Percentiles rank a stretch among this genome's conserved stretches.
Conservation (phyloP, 495 filamentous ascomycete genomes). For the Talaromyces liani region DNA sequence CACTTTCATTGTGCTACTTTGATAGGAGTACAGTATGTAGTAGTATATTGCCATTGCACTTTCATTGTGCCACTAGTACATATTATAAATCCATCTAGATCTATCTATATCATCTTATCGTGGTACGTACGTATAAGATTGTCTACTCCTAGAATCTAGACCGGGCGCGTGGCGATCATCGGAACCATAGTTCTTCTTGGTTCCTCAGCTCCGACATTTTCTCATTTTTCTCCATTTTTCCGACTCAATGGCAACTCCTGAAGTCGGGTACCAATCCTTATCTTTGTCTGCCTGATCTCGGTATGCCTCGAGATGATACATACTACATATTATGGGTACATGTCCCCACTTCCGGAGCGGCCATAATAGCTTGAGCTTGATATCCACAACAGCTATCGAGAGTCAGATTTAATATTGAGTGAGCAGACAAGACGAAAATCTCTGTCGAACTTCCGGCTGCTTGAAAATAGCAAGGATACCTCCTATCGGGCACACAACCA, state of each 20-base stretch:
- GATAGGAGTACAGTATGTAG: too few species aligned
- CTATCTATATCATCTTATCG: not conserved
- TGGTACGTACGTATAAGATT: too few species aligned
- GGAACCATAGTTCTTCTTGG: not conserved
- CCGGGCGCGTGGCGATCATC: not conserved
- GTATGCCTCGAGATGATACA: not conserved
- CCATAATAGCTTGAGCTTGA: not conserved
- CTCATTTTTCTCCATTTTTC: not conserved
- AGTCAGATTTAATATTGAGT: too few species aligned
- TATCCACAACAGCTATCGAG: not conserved
- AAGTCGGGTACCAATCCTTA: not conserved
- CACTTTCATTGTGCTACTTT: not conserved
- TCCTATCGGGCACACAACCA: not conserved
- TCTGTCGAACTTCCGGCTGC: not conserved
- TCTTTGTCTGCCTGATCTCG: not conserved
- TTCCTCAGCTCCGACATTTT: not conserved
- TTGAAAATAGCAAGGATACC: not conserved
- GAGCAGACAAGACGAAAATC: too few species aligned
- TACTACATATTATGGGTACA: not conserved
- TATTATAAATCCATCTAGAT: too few species aligned
- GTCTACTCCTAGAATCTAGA: too few species aligned
- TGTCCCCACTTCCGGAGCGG: not conserved
- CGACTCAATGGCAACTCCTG: not conserved
- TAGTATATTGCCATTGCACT: not conserved
- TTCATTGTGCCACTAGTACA: not conserved